Evolutionary conservation across 163 green algal species (phyloP).

Genomic region (Scenedesmus sp.): DNA sequence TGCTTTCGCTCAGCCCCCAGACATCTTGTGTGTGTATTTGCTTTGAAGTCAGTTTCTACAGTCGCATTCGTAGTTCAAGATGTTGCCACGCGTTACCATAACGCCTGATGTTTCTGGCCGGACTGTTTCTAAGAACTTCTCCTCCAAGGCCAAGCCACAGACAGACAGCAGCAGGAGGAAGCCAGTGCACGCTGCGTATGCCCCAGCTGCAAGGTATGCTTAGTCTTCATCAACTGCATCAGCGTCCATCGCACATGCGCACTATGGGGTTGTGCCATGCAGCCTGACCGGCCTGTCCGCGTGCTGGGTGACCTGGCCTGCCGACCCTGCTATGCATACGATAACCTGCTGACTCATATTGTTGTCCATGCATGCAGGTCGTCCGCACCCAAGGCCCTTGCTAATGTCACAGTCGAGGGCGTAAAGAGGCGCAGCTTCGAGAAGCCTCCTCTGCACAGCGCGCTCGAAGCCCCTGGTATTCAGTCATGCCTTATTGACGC

Average conservation of each 20-base stretch:
- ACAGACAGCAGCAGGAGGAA: neutral
- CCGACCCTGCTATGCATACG: neutral
- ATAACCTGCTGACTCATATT: neutral
- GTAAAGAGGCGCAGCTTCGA: conserved; percentile 10
- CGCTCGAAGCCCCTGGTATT: neutral
- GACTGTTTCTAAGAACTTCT: conserved; percentile 6
- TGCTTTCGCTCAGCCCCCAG: neutral
- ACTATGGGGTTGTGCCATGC: neutral
- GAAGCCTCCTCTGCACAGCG: conserved; percentile 5
- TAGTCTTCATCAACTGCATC: neutral
- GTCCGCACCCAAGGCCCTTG: neutral
- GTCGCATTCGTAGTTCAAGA: neutral
- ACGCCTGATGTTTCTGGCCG: neutral
- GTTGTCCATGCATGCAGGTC: neutral
- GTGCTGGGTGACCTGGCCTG: neutral
- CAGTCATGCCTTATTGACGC: neutral
- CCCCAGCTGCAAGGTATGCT: neutral
- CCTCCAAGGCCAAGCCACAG: neutral
- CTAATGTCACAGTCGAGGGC: conserved; percentile 3
- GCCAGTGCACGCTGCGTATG: neutral
- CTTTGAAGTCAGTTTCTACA: neutral
- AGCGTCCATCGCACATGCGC: neutral
- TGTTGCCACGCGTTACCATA: conserved; percentile 11
- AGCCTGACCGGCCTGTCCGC: neutral
- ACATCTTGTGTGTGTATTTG: neutral